A percentile compares a stretch with the other conserved stretches of the same genome.
These are phyloP conservation scores for Endotrypanum monterogeii DNA, from an alignment of 208 protist genomes.

Conservation along the genomic window DNA sequence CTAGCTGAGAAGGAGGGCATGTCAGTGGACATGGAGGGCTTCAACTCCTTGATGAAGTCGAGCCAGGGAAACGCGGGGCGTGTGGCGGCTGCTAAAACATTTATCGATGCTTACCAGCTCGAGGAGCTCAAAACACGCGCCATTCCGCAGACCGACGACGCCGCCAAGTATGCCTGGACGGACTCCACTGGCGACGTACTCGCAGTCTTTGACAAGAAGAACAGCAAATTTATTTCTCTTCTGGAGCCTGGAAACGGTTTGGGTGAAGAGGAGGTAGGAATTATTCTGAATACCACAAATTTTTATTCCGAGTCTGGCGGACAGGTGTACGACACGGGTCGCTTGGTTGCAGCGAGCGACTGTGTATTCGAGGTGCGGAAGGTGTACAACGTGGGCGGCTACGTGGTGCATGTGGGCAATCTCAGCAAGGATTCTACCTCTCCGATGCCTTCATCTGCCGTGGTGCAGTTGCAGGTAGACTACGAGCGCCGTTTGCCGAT, in stretches of 20 bases:
- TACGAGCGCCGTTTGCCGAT: conserved; percentile 80
- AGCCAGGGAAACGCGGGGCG: conserved; percentile 68
- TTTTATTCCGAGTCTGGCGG: conserved; percentile 99
- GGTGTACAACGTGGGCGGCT: conserved; percentile 95
- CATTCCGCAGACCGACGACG: conserved; percentile 93
- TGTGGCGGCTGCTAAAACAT: conserved; percentile 80
- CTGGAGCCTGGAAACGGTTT: conserved; percentile 45
- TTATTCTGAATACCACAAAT: conserved; percentile 96
- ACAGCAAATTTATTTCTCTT: conserved; percentile 66
- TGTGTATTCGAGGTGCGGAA: conserved; percentile 90
- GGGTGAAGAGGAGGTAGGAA: conserved; percentile 74
- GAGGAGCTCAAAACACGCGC: conserved; percentile 76
- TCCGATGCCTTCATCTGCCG: conserved; percentile 66
- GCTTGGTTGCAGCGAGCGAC: conserved; percentile 74
- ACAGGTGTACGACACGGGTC: conserved; percentile 96
- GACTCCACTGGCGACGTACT: conserved; percentile 73
- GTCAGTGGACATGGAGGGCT: conserved; percentile 85
- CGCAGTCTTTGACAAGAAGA: conserved; percentile 89
- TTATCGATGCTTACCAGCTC: conserved; percentile 84
- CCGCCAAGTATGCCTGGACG: conserved; percentile 94
- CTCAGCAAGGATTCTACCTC: conserved; percentile 65
- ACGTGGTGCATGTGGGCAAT: conserved; percentile 96
- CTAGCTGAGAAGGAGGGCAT: conserved; percentile 96
- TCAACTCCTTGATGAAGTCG: conserved; percentile 85
- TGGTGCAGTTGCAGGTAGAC: conserved; percentile 89